Conservation (phyloP, 108 stramenopile species). For the Schizochytrium sp. region DNA sequence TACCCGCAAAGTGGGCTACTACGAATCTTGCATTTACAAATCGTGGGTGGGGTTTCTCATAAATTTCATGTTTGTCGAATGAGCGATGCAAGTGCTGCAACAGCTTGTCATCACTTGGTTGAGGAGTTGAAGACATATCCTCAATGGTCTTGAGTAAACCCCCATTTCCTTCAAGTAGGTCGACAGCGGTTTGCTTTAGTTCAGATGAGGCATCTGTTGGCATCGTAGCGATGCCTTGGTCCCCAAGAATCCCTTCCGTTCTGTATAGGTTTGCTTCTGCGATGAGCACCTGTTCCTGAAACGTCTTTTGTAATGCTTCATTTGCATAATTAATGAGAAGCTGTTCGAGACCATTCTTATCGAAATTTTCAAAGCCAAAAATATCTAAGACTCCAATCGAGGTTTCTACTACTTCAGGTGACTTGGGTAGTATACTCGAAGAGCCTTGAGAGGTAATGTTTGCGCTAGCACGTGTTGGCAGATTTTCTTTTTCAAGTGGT, state of each 20-base stretch:
- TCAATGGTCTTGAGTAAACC: conserved; percentile 76
- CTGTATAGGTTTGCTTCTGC: conserved; percentile 76
- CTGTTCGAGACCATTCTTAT: conserved; percentile 74
- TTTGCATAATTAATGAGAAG: conserved; percentile 76
- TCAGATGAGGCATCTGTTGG: conserved; percentile 94
- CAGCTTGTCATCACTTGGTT: conserved; percentile 79
- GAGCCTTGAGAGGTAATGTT: not conserved
- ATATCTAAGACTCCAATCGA: conserved; percentile 76
- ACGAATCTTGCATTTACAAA: conserved; percentile 58
- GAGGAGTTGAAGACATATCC: conserved; percentile 82
- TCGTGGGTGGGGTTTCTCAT: conserved; percentile 8
- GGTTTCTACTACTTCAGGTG: not conserved
- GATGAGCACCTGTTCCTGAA: conserved; percentile 75
- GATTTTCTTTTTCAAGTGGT: not conserved
- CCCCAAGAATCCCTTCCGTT: conserved; percentile 72
- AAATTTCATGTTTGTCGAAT: not conserved
- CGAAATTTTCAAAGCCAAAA: conserved; percentile 80
- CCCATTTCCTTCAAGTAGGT: not conserved
- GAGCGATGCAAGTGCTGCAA: not conserved
- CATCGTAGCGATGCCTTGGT: conserved; percentile 92
- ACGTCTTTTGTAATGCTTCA: conserved; percentile 79
- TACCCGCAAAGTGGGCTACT: conserved; percentile 71
- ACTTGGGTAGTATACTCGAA: not conserved
- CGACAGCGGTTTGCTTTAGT: conserved; percentile 82
- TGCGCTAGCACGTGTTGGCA: too few relatives aligned